Percentiles rank a stretch among this genome's conserved stretches.
Evolutionary conservation across 768 basidiomycete genomes (phyloP).

Genomic region (Phaeotremella fagi): DNA sequence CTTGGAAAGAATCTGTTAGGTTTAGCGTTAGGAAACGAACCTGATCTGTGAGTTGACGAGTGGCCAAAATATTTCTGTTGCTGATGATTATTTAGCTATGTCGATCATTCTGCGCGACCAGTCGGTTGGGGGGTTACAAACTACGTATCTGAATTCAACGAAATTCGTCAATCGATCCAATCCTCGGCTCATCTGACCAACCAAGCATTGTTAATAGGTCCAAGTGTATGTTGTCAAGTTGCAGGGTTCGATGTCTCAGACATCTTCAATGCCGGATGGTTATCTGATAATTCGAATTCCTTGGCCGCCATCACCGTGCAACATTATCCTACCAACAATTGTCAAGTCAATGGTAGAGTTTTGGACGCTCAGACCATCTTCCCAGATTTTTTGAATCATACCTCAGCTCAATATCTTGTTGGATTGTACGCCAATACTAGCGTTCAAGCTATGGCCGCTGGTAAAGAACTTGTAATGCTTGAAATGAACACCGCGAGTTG

Average conservation of each 20-base stretch:
- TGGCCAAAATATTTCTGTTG: too few species aligned
- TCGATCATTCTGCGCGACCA: constrained; percentile 36
- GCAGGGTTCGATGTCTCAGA: constrained; percentile 53
- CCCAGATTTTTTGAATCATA: constrained; percentile 60
- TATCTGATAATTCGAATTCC: constrained; percentile 36
- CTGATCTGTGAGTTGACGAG: constrained; percentile 61
- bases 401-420: constrained; percentile 55
- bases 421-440: constrained; percentile 56
- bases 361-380: constrained; percentile 51
- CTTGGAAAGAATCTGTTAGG: constrained; percentile 65
- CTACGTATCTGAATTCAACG: constrained; percentile 57
- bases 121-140: constrained; percentile 46
- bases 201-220: constrained; percentile 58
- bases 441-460: constrained; percentile 47
- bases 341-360: constrained; percentile 38
- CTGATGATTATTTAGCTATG: constrained; percentile 30
- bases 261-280: constrained; percentile 45
- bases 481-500: constrained; percentile 63
- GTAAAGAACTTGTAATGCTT: constrained; percentile 59
- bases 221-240: constrained; percentile 57
- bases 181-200: constrained; percentile 48
- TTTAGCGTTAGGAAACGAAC: constrained; percentile 70
- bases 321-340: constrained; percentile 50
- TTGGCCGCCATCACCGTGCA: constrained; percentile 45
- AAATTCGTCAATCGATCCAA: constrained; percentile 51